These are phyloP conservation scores for Aphanomyces stellatus DNA, from an alignment of 352 stramenopile genomes.

Conservation along the genomic window DNA sequence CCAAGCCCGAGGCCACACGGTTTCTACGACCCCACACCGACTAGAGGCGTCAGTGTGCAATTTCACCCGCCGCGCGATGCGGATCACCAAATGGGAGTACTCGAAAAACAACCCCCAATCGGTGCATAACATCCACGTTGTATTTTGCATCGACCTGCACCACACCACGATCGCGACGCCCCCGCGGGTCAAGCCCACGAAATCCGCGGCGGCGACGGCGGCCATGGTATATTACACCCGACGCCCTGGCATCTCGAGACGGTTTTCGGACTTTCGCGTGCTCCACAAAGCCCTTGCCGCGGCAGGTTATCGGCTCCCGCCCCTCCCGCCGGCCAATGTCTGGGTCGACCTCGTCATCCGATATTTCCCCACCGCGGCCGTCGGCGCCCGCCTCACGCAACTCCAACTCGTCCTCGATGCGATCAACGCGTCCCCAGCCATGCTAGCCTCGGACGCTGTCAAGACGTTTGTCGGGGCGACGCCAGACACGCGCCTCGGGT, in stretches of 20 bases:
- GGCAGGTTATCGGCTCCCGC: not conserved
- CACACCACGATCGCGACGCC: not conserved
- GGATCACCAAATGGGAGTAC: not conserved
- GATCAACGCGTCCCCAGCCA: not conserved
- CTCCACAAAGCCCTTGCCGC: not conserved
- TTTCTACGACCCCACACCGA: not conserved
- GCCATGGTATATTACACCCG: not conserved
- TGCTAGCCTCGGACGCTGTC: not conserved
- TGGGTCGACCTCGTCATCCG: not conserved
- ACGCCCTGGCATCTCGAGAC: not conserved
- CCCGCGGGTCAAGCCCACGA: not conserved
- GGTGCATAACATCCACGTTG: not conserved
- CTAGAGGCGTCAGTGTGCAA: not conserved
- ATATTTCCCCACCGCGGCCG: not conserved
- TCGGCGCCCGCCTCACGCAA: not conserved
- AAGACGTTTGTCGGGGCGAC: slow-evolving; percentile 7
- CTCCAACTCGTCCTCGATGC: not conserved
- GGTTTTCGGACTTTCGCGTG: not conserved
- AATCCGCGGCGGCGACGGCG: not conserved
- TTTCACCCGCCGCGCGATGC: not conserved
- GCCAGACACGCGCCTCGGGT: not conserved
- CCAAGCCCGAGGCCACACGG: too few species aligned
- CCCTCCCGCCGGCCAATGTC: not conserved
- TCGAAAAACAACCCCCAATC: not conserved
- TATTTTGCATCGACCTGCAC: not conserved